A percentile compares a stretch with the other conserved stretches of the same genome.
These are phyloP conservation scores for Trametes sanguinea DNA, from an alignment of 768 basidiomycete genomes.

Conservation along the genomic window DNA sequence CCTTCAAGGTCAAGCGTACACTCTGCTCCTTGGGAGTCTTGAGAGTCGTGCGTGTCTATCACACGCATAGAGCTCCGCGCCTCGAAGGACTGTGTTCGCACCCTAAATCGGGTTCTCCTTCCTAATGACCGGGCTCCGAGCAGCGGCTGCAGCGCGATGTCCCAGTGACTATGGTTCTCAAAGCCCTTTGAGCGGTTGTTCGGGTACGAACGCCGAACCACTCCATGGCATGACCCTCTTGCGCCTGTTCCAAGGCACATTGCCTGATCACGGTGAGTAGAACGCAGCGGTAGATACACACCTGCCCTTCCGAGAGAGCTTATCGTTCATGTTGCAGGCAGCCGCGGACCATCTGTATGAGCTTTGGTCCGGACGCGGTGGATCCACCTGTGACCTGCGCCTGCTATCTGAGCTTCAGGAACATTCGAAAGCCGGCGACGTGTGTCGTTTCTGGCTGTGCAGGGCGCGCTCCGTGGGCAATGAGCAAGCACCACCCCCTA, in stretches of 20 bases:
- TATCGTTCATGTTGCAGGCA: constrained; percentile 13
- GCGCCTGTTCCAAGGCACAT: not conserved
- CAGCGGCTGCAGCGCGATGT: not conserved
- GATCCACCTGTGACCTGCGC: constrained; percentile 7
- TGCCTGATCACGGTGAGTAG: constrained; percentile 16
- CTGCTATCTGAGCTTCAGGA: constrained; percentile 14
- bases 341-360: constrained; percentile 12
- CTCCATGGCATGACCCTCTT: constrained; percentile 8
- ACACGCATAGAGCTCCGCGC: not conserved
- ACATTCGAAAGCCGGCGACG: constrained; percentile 11
- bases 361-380: constrained; percentile 12
- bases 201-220: constrained; percentile 12
- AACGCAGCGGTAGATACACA: constrained; percentile 8
- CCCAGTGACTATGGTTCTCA: constrained; percentile 7
- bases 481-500: not conserved
- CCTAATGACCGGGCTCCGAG: constrained; percentile 2
- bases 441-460: constrained; percentile 8
- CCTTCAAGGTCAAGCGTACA: not conserved
- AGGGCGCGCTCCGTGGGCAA: not conserved
- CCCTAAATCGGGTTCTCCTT: constrained; percentile 7
- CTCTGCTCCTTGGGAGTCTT: not conserved
- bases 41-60: constrained; percentile 6
- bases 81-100: not conserved
- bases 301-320: constrained; percentile 5
- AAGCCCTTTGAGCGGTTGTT: not conserved